These are phyloP conservation scores for Alternaria ethzedia DNA, from an alignment of 2,329 filamentous ascomycete genomes.

Conservation along the genomic window DNA sequence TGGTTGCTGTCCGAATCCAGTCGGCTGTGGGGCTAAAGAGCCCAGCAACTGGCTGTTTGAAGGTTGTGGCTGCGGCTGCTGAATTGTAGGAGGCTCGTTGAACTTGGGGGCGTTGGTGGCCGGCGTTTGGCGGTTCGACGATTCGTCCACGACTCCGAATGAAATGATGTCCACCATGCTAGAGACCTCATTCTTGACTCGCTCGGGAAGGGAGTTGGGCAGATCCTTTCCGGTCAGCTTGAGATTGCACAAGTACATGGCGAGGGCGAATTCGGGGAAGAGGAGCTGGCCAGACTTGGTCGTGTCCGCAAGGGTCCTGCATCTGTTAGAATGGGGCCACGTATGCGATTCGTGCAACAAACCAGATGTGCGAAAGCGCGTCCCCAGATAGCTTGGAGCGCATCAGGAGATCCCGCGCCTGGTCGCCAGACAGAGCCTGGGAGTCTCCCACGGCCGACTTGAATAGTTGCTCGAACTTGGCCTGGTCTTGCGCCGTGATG, in stretches of 20 bases:
- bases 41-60: constrained; percentile 70
- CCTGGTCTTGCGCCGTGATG: constrained; percentile 91
- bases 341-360: constrained; percentile 32
- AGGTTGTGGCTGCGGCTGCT: constrained; percentile 65
- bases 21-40: constrained; percentile 61
- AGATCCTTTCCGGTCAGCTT: constrained; percentile 86
- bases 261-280: constrained; percentile 95
- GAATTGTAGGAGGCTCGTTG: constrained; percentile 61
- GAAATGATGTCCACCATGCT: constrained; percentile 99
- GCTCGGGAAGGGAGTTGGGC: constrained; percentile 77
- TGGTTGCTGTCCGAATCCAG: constrained; percentile 66
- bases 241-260: constrained; percentile 98
- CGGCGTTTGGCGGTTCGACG: constrained; percentile 55
- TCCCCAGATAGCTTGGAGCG: constrained; percentile 88
- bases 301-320: constrained; percentile 88
- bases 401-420: constrained; percentile 86
- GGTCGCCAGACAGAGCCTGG: constrained; percentile 87
- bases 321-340: constrained; percentile 21
- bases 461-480: constrained; percentile 97
- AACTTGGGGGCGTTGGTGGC: constrained; percentile 75
- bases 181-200: constrained; percentile 93
- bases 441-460: constrained; percentile 89
- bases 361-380: constrained; percentile 93
- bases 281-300: constrained; percentile 95
- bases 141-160: constrained; percentile 84